Evolutionary conservation across 2,329 filamentous ascomycete genomes (phyloP), one percentile per base, ranked within the genome.

Genomic region (Diaporthe sp.): DNA sequence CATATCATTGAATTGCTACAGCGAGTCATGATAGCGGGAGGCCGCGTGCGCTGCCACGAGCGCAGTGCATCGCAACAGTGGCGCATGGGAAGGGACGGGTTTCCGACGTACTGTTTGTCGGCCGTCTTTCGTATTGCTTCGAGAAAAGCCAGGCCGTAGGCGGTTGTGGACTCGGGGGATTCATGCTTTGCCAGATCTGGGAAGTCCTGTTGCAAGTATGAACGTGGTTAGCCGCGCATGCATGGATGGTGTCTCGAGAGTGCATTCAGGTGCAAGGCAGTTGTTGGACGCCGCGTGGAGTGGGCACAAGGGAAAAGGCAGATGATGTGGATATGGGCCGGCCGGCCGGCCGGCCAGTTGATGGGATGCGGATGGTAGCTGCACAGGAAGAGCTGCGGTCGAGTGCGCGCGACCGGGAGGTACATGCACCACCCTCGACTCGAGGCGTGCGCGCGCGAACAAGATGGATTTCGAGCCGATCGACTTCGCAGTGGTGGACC

Each of bases 71-170:
- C 60, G 57, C 38, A 42, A 33, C 47, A 42, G 13, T 30, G 50
- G 42, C 60, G n/a, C 71, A 52, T 71, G 58, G n/a, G 47, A 28
- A 47, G 54, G 40, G 30, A 69, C 19, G 38, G 60, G 69, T 57
- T 33, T 58, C 73, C 60, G 64, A 86, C 90, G 80, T 88, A 96
- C 94, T 89, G 94, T 86, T 97, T 97, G 83, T 97, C 95, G 77
- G 91, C 91, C 30, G 94, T 95, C 77, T 90, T 89, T 79, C 92
- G 92, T 80, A 97, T 90, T 80, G 92, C 92, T 71, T 94, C 91
- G 58, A 97, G 85, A 80, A 97, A 94, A 77, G 89, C 90, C 79
- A 94, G 85, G 50, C 95, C 95, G 79, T 92, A 90, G 72, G 92
- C 89, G 19, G 92, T 92, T 3, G 94, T 96, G 22, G 91, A 91